phyloP scores from a whole-genome alignment of 805 yeast genomes.

The Wickerhamomyces rabaulensis region DNA sequence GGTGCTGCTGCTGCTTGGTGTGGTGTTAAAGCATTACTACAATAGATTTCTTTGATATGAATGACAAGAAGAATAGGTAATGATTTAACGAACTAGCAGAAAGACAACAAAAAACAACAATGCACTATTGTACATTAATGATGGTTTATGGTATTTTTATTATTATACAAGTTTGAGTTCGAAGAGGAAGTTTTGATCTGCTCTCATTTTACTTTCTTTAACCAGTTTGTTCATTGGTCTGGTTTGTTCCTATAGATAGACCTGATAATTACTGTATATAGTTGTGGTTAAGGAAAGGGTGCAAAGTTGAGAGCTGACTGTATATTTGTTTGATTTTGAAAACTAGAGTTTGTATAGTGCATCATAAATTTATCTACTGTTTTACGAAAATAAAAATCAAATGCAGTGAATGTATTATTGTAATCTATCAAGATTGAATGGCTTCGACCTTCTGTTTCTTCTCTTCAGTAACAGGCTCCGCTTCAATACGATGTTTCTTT shows the following conservation, averaged over 20 bases:
- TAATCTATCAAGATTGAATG: background rate
- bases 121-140: background rate
- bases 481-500: background rate
- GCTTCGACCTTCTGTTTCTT: background rate
- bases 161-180: background rate
- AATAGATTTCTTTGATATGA: background rate
- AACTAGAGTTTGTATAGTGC: background rate
- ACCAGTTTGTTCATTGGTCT: background rate
- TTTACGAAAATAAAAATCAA: background rate
- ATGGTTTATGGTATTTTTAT: background rate
- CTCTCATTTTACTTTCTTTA: background rate
- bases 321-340: background rate
- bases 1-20: conserved; percentile 92
- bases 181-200: background rate
- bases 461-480: background rate
- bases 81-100: background rate
- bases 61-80: background rate
- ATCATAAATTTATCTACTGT: background rate
- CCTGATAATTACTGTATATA: background rate
- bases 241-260: background rate
- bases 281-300: background rate
- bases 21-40: conserved; percentile 50
- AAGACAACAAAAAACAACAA: background rate
- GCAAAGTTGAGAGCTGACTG: background rate
- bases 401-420: background rate